Evolutionary conservation across 306 rosid species (phyloP).

Genomic region (Cajanus cajan): DNA sequence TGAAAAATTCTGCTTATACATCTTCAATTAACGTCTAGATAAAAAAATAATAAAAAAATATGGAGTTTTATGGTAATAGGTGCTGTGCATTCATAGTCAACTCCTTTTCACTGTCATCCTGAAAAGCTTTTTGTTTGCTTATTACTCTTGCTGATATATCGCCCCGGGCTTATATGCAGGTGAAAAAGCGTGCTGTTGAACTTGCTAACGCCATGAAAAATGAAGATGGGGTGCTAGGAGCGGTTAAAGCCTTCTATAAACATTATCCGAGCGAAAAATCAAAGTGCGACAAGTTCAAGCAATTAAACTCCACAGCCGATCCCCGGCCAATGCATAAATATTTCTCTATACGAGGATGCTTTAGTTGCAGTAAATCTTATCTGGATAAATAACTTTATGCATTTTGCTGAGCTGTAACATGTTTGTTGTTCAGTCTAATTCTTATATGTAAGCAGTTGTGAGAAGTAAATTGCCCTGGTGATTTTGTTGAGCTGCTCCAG

Average conservation of each 20-base stretch:
- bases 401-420: not conserved
- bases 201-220: slow-evolving; percentile 71
- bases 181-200: slow-evolving; percentile 59
- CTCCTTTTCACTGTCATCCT: not conserved
- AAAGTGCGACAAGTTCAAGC: not conserved
- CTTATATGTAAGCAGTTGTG: slow-evolving; percentile 5
- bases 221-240: slow-evolving; percentile 80
- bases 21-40: no score
- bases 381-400: not conserved
- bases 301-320: not conserved
- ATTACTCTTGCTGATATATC: not conserved
- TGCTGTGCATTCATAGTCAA: slow-evolving; percentile 2
- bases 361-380: slow-evolving; percentile 37
- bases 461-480: slow-evolving; percentile 28
- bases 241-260: slow-evolving; percentile 79
- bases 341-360: slow-evolving; percentile 46
- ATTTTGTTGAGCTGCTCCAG: slow-evolving; percentile 19
- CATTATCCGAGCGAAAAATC: slow-evolving; percentile 42
- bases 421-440: slow-evolving; percentile 10
- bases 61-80: not conserved
- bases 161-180: slow-evolving; percentile 47
- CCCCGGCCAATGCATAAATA: not conserved
- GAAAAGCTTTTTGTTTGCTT: not conserved
- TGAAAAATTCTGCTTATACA: no score
- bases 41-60: no score